Evolutionary conservation across 2,329 filamentous ascomycete genomes (phyloP), one percentile per base, ranked within the genome.

Genomic region (Botryotinia narcissicola): DNA sequence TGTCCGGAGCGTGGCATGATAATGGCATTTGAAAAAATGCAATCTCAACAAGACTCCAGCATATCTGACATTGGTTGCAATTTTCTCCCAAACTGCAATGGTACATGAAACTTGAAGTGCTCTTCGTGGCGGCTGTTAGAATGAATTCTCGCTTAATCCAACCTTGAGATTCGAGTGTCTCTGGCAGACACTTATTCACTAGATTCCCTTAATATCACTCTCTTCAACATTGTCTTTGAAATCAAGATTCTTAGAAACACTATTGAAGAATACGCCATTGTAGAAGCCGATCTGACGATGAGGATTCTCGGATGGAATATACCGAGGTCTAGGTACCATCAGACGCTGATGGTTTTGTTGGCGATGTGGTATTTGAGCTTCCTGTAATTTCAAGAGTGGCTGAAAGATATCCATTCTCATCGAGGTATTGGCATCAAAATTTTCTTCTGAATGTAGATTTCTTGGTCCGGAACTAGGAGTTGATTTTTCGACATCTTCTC

Each of bases 1-100:
- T 35, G 1, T 25, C 44, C 32, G 14, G 4, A 9, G 1, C 18
- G n/a, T 16, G 4, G 7, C 8, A 10, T 4, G 0, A n/a, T 57
- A 18, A 16, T 20, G 16, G 2, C 10, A 14, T 37, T 61, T 16
- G 4, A 32, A 54, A 9, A 20, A 4, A 3, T 4, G 9, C 25
- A 8, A 29, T 68, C 25, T 54, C 9, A 12, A 29, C 25, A 42
- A n/a, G 0, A 4, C 29, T 67, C 35, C 46, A 20, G 4, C 25
- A 57, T 16, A 42, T 42, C 16, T 35, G 46, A 9, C 16, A 54
- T 5, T 46, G 14, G 4, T 29, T 54, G 2, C 5, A n/a, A 29
- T 54, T 3, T 54, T 12, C 2, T 7, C 18, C 46, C 25, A 54
- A 8, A 14, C 51, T 35, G 18, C 20, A 40, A 20, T 5, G 18